Conservation (phyloP, 2,329 filamentous ascomycete genomes). For the Botrytis tulipae region DNA sequence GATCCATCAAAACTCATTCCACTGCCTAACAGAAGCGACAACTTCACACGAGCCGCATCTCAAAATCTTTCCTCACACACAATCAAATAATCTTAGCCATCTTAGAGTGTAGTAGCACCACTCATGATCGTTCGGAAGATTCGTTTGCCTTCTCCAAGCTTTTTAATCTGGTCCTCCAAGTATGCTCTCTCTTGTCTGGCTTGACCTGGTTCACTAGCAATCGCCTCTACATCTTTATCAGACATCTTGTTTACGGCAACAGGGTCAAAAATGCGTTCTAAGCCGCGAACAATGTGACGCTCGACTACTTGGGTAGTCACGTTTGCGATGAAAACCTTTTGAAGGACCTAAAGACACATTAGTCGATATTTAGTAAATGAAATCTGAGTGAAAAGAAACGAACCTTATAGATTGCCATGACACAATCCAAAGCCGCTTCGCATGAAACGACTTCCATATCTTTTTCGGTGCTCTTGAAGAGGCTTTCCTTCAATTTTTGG, state of each 20-base stretch:
- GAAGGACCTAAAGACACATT: slow-evolving; percentile 30
- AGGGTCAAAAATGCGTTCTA: slow-evolving; percentile 25
- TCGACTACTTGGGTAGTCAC: slow-evolving; percentile 39
- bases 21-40: background rate
- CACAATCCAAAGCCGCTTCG: slow-evolving; percentile 37
- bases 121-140: slow-evolving; percentile 33
- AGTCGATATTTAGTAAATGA: background rate
- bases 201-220: slow-evolving; percentile 33
- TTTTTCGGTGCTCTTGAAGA: slow-evolving; percentile 16
- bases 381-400: background rate
- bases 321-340: slow-evolving; percentile 40
- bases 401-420: slow-evolving; percentile 40
- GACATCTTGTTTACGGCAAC: slow-evolving; percentile 23
- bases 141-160: slow-evolving; percentile 31
- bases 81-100: too few species aligned
- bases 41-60: background rate
- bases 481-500: background rate
- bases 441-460: slow-evolving; percentile 37
- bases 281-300: slow-evolving; percentile 23
- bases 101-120: background rate
- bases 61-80: background rate
- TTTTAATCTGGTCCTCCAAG: slow-evolving; percentile 33
- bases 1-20: background rate
- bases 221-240: slow-evolving; percentile 25
- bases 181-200: slow-evolving; percentile 30